phyloP scores from a whole-genome alignment of 495 filamentous ascomycete genomes.

The Talaromyces proteolyticus region DNA sequence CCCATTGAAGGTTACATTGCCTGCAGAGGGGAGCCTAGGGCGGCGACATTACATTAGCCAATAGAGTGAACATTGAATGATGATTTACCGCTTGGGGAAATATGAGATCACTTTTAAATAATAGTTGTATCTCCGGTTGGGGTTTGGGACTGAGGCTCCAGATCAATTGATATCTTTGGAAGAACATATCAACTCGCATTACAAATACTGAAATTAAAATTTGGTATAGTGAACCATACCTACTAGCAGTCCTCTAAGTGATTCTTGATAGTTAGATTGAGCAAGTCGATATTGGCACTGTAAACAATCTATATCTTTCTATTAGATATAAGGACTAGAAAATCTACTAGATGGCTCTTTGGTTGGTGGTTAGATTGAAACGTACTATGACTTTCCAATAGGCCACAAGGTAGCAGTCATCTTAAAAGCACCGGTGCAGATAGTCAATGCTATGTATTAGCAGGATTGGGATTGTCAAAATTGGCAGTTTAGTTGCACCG shows the following conservation, averaged over 20 bases:
- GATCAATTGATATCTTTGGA: slow-evolving; percentile 53
- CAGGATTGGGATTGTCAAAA: slow-evolving; percentile 64
- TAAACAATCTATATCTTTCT: slow-evolving; percentile 63
- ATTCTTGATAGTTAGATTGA: slow-evolving; percentile 51
- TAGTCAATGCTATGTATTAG: slow-evolving; percentile 55
- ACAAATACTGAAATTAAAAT: slow-evolving; percentile 42
- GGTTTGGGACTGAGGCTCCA: slow-evolving; percentile 62
- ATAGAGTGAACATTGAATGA: no score
- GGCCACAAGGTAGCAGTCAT: slow-evolving; percentile 47
- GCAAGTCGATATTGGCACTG: slow-evolving; percentile 53
- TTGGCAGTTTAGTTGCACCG: slow-evolving; percentile 51
- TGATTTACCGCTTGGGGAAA: slow-evolving; percentile 52
- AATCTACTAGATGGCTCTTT: no score
- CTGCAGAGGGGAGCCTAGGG: no score
- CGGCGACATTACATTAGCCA: slow-evolving; percentile 47
- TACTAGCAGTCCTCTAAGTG: slow-evolving; percentile 47
- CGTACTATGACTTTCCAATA: slow-evolving; percentile 47
- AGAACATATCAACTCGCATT: slow-evolving; percentile 67
- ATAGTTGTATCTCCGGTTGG: slow-evolving; percentile 29
- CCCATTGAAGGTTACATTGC: slow-evolving; percentile 47
- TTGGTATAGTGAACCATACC: no score
- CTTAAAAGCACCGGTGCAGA: slow-evolving; percentile 36
- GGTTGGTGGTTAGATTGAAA: no score
- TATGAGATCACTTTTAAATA: slow-evolving; percentile 37
- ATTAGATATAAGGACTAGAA: no score